Evolutionary conservation across 2,329 filamentous ascomycete genomes (phyloP).

Genomic region (Ustilaginoidea virens): DNA sequence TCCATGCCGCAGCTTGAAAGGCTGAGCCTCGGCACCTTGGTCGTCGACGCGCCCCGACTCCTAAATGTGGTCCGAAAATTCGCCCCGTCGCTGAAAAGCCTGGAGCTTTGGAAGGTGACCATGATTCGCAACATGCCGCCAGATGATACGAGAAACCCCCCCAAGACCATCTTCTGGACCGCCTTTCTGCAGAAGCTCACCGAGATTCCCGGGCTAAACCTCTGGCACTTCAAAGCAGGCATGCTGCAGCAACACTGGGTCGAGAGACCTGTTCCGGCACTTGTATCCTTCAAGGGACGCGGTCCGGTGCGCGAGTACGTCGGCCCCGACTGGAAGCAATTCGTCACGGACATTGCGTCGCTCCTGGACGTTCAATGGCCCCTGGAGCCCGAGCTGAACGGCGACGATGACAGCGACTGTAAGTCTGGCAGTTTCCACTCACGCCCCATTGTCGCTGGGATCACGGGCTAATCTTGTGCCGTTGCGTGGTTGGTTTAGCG

Average conservation of each 20-base stretch:
- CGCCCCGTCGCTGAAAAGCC: slow-evolving; percentile 22
- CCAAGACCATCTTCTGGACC: slow-evolving; percentile 27
- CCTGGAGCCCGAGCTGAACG: no score
- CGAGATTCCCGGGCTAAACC: slow-evolving; percentile 15
- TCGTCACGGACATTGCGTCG: slow-evolving; percentile 15
- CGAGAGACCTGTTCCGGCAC: slow-evolving; percentile 3
- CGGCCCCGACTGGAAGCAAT: slow-evolving; percentile 20
- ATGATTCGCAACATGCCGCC: slow-evolving; percentile 9
- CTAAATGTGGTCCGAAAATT: slow-evolving; percentile 24
- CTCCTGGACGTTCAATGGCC: slow-evolving; percentile 6
- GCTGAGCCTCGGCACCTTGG: slow-evolving; percentile 28
- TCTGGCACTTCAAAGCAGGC: slow-evolving; percentile 18
- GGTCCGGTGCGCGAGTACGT: slow-evolving; percentile 11
- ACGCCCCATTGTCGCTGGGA: no score
- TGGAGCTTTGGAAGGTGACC: slow-evolving; percentile 30
- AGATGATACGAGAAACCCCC: slow-evolving; percentile 1
- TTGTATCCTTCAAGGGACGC: slow-evolving; percentile 6
- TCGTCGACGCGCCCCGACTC: slow-evolving; percentile 14
- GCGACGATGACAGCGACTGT: no score
- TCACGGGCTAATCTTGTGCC: no score
- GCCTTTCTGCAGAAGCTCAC: slow-evolving; percentile 20
- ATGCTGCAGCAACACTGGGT: slow-evolving; percentile 13
- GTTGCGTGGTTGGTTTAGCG: no score
- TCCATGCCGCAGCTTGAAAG: slow-evolving; percentile 21
- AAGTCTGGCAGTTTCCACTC: no score